Evolutionary conservation across 371 early-diverging fungal species (phyloP).

Genomic region (Amoeboaphelidium protococcarum): DNA sequence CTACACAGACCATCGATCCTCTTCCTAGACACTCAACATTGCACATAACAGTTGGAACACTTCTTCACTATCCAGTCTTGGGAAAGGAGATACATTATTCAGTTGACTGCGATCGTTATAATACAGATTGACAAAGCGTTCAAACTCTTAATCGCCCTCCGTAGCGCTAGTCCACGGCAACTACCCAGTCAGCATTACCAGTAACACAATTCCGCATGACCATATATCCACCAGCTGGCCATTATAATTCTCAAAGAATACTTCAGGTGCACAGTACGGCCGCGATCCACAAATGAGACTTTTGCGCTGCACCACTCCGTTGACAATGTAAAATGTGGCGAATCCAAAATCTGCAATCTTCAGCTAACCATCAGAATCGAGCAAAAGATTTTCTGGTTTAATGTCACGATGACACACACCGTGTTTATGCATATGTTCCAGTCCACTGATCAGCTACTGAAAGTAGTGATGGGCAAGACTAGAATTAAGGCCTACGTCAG

Average conservation of each 20-base stretch:
- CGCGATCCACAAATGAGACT: conserved; percentile 25
- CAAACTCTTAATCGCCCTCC: conserved; percentile 22
- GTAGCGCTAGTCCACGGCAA: conserved; percentile 39
- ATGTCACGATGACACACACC: conserved; percentile 30
- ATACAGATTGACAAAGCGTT: conserved; percentile 3
- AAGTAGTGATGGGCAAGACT: conserved; percentile 39
- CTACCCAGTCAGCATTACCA: conserved; percentile 25
- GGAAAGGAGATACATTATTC: too few species aligned
- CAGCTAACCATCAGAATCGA: conserved; percentile 12
- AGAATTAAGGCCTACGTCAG: conserved; percentile 36
- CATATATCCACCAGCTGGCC: conserved; percentile 31
- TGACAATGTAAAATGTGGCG: conserved; percentile 22
- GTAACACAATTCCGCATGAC: conserved; percentile 31
- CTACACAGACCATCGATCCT: neutral
- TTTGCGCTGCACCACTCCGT: conserved; percentile 14
- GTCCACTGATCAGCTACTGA: conserved; percentile 28
- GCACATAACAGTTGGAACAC: neutral
- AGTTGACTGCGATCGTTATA: too few species aligned
- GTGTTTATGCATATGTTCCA: conserved; percentile 20
- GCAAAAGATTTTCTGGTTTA: conserved; percentile 41
- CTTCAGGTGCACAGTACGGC: conserved; percentile 31
- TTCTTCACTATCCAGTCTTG: neutral
- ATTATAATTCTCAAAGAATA: conserved; percentile 16
- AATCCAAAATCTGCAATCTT: conserved; percentile 24
- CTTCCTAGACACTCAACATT: neutral